Evolutionary conservation across 805 yeast genomes (phyloP).

Genomic region (Candida dajiaensis): DNA sequence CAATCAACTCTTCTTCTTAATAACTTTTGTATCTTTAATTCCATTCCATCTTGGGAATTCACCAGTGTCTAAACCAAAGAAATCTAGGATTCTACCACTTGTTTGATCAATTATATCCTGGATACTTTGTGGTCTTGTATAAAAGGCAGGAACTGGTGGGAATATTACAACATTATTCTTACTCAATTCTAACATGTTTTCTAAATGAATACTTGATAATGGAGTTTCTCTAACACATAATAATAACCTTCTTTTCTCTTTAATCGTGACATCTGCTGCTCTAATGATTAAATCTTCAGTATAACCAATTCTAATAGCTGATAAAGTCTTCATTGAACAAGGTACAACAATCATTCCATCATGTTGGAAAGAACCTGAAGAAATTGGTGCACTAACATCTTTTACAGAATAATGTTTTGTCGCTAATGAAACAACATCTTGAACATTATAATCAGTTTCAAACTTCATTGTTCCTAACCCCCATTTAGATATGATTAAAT

Average conservation of each 20-base stretch:
- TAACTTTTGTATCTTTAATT: conserved; percentile 12
- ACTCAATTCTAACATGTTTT: conserved; percentile 22
- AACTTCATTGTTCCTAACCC: conserved; percentile 26
- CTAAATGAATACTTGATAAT: conserved; percentile 24
- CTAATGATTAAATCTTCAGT: conserved; percentile 25
- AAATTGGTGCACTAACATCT: conserved; percentile 26
- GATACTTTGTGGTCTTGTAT: conserved; percentile 21
- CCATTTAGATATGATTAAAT: conserved; percentile 26
- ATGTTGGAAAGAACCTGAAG: conserved; percentile 25
- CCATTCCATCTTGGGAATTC: conserved; percentile 26
- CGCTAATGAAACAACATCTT: conserved; percentile 17
- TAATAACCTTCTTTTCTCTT: conserved; percentile 21
- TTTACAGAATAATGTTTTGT: conserved; percentile 15
- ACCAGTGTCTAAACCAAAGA: conserved; percentile 20
- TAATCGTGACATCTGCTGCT: conserved; percentile 27
- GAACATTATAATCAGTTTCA: conserved; percentile 21
- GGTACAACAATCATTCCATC: conserved; percentile 29
- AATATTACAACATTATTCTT: conserved; percentile 21
- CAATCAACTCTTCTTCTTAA: not conserved
- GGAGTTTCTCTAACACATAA: conserved; percentile 26
- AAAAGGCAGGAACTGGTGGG: conserved; percentile 27
- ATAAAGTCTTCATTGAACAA: conserved; percentile 26
- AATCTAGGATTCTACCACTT: conserved; percentile 22
- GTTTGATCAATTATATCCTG: conserved; percentile 25
- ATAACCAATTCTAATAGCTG: conserved; percentile 24